These are phyloP conservation scores for Suillus plorans DNA, from an alignment of 768 basidiomycete species.

Conservation along the genomic window DNA sequence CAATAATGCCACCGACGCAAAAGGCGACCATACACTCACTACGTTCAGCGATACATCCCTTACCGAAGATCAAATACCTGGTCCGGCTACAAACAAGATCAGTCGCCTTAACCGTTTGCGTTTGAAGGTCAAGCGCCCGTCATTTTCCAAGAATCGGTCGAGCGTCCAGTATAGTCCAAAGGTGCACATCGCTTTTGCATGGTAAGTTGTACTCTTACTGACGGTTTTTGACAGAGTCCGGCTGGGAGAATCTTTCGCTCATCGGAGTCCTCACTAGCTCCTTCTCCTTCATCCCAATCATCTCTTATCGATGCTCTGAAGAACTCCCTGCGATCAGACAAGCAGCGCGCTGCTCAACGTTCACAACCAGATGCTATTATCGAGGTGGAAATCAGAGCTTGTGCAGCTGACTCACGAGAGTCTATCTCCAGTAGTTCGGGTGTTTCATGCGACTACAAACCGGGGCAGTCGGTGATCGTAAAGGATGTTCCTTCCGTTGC, in stretches of 20 bases:
- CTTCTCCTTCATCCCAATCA: not conserved
- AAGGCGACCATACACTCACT: constrained; percentile 41
- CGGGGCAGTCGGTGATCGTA: not conserved
- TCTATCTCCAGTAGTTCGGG: not conserved
- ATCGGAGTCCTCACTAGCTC: not conserved
- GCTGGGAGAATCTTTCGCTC: too few species aligned
- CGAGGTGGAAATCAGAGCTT: not conserved
- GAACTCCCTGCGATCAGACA: not conserved
- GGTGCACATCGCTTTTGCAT: not conserved
- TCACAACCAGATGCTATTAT: not conserved
- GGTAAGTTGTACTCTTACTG: not conserved
- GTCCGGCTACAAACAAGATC: constrained; percentile 9
- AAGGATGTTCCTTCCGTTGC: not conserved
- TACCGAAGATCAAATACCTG: constrained; percentile 36
- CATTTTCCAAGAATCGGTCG: constrained; percentile 23
- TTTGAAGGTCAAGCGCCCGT: constrained; percentile 26
- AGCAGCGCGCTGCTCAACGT: not conserved
- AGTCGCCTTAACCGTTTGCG: constrained; percentile 16
- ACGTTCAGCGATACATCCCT: constrained; percentile 48
- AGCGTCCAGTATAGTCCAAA: not conserved
- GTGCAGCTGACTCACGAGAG: not conserved
- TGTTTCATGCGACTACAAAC: not conserved
- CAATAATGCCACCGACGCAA: constrained; percentile 6
- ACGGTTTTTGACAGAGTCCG: not conserved
- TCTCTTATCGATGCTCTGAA: not conserved